Evolutionary conservation across 2,329 filamentous ascomycete genomes (phyloP), one percentile per base, ranked within the genome.

Genomic region (Verticillium nubilum): DNA sequence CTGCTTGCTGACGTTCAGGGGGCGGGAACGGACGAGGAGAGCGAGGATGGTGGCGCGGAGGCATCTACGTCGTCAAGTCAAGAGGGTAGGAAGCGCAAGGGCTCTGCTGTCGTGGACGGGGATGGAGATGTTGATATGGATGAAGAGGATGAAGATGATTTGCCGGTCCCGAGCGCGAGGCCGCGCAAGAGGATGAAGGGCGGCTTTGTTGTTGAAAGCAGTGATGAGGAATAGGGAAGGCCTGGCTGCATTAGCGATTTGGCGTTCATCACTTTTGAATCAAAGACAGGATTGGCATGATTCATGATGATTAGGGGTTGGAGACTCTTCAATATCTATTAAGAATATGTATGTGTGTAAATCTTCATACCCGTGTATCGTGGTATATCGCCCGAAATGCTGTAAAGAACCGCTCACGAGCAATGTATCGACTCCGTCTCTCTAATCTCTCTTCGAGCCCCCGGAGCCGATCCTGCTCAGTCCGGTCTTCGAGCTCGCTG

Each of bases 191-290:
- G 80, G 61, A 73, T 78, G 3, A 77, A 77, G 57, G 78, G 79
- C 19, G 84, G 84, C 0, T 86, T 87, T 62, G 70, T 86, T 53
- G 66, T 85, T 35, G 83, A 86, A 65, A 86, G 83, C 61, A 85
- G 84, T 67, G 84, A 87, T 54, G 82, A 85, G 63, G 80, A 83
- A 58, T 71, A 68, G 56, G 53, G 9, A 9, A 4, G 13, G 13
- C 13, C 17, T 28, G 7, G 37, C n/a, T 52, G 37, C 37, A 47
- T 47, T 7, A 47, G 37, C 37, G 37, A 47, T 47, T 23, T 47
- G 37, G 37, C 37, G 37, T 47, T 47, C 37, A 47, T 47, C 37
- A 47, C 6, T 47, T 47, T n/a, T 1, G 19, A n/a, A 2, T 7
- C n/a, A n/a, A 9, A 47, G 4, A 15, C 10, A 13, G 33, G 33